Evolutionary conservation across 2,329 filamentous ascomycete species (phyloP).

Genomic region (Neurospora crassa): DNA sequence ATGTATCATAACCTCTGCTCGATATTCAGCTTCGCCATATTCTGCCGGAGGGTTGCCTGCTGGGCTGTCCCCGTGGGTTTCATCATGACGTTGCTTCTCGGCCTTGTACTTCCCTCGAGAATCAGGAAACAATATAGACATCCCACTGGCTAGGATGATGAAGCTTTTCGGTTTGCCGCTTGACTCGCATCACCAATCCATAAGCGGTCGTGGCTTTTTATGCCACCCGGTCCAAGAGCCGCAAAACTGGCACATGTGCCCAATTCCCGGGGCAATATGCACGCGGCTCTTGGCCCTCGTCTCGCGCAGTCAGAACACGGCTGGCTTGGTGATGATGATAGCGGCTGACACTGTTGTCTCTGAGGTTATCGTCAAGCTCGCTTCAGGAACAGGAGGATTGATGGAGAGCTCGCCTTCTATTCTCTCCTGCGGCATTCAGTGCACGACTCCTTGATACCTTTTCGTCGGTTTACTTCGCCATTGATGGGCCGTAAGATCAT

Average conservation of each 20-base stretch:
- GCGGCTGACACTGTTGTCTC: neutral
- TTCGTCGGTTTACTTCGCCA: neutral
- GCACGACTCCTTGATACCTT: conserved; percentile 3
- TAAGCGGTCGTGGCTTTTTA: neutral
- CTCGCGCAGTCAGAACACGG: conserved; percentile 4
- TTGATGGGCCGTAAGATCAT: neutral
- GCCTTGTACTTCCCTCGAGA: too few species aligned
- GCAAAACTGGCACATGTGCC: neutral
- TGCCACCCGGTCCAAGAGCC: neutral
- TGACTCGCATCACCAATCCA: neutral
- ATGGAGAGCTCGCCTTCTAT: conserved; percentile 1
- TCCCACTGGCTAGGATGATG: neutral
- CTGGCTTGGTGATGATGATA: neutral
- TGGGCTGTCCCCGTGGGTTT: too few species aligned
- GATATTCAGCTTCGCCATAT: too few species aligned
- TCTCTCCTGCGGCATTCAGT: conserved; percentile 3
- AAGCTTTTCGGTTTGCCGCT: neutral
- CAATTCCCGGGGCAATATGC: neutral
- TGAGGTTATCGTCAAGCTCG: neutral
- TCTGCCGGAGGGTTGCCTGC: too few species aligned
- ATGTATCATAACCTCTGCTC: too few species aligned
- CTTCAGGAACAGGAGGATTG: neutral
- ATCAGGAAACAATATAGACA: neutral
- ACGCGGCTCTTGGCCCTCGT: conserved; percentile 6
- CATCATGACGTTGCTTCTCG: too few species aligned